Evolutionary conservation across 2,329 filamentous ascomycete species (phyloP).

Genomic region (Orbilia oligospora): DNA sequence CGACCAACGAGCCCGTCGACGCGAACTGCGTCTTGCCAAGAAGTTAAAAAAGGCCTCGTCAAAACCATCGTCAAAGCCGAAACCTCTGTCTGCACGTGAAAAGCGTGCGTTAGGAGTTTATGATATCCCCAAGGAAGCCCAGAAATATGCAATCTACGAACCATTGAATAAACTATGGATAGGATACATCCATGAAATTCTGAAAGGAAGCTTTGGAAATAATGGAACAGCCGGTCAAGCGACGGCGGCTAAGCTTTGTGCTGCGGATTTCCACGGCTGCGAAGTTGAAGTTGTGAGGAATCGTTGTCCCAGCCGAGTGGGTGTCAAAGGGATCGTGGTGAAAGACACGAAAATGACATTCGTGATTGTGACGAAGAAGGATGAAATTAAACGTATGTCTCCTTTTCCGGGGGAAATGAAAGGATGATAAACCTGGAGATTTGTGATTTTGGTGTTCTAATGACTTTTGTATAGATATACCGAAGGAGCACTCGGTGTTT

Average conservation of each 20-base stretch:
- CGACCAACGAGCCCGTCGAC: conserved; percentile 71
- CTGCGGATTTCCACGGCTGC: conserved; percentile 92
- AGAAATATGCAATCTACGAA: conserved; percentile 81
- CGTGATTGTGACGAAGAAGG: conserved; percentile 81
- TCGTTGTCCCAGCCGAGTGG: conserved; percentile 83
- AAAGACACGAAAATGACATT: conserved; percentile 89
- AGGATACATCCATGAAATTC: conserved; percentile 84
- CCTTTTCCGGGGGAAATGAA: not conserved
- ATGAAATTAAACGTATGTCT: conserved; percentile 77
- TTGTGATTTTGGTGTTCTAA: not conserved
- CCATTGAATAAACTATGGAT: conserved; percentile 85
- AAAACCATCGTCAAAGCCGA: conserved; percentile 69
- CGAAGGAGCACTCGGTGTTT: conserved; percentile 92
- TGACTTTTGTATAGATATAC: conserved; percentile 72
- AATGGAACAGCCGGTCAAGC: conserved; percentile 73
- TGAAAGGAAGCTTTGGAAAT: conserved; percentile 72
- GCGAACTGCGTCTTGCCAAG: conserved; percentile 70
- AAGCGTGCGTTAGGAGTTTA: conserved; percentile 81
- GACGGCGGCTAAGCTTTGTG: conserved; percentile 76
- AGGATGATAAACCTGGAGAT: not conserved
- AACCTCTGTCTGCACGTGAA: conserved; percentile 83
- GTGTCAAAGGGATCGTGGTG: conserved; percentile 86
- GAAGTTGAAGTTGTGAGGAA: conserved; percentile 85
- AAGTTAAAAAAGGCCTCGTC: conserved; percentile 66
- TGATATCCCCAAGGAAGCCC: conserved; percentile 78